Percentiles rank a stretch among this genome's conserved stretches.
phyloP scores from a whole-genome alignment of 1,284 basidiomycete species.

The Paramarasmius palmivorus region DNA sequence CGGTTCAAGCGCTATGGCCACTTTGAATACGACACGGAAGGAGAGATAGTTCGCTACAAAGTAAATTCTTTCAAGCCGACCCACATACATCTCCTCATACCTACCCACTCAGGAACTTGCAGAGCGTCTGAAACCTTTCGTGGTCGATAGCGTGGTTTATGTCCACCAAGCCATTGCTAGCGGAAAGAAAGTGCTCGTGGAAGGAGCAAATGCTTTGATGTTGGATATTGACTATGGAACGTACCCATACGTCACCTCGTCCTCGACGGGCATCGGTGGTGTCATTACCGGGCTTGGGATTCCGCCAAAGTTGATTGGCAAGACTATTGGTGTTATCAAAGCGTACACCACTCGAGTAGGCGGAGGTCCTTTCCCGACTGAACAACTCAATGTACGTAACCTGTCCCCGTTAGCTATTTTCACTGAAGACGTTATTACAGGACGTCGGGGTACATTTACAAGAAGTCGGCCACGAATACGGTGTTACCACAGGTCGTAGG shows the following conservation, averaged over 20 bases:
- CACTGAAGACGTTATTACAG: conserved; percentile 36
- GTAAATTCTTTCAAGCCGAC: conserved; percentile 33
- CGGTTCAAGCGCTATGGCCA: conserved; percentile 97
- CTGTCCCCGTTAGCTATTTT: conserved; percentile 2
- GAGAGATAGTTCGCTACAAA: conserved; percentile 92
- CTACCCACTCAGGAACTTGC: conserved; percentile 66
- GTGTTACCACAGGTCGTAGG: conserved; percentile 89
- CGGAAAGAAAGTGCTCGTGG: conserved; percentile 86
- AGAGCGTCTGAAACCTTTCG: conserved; percentile 84
- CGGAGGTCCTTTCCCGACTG: conserved; percentile 96
- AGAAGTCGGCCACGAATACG: conserved; percentile 92
- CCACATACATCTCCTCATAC: neutral
- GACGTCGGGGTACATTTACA: conserved; percentile 87
- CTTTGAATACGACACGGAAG: conserved; percentile 99
- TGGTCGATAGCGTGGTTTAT: conserved; percentile 86
- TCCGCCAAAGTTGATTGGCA: conserved; percentile 85
- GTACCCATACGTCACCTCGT: conserved; percentile 96
- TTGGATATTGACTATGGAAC: conserved; percentile 98
- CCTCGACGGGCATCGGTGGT: conserved; percentile 90
- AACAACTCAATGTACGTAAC: conserved; percentile 80
- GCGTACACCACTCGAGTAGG: conserved; percentile 98
- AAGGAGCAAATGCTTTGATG: conserved; percentile 98
- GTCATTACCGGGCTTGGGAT: conserved; percentile 97
- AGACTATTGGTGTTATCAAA: conserved; percentile 91
- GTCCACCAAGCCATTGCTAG: conserved; percentile 78